Conservation (phyloP, 305 asterid species). For the Andrographis paniculata region DNA sequence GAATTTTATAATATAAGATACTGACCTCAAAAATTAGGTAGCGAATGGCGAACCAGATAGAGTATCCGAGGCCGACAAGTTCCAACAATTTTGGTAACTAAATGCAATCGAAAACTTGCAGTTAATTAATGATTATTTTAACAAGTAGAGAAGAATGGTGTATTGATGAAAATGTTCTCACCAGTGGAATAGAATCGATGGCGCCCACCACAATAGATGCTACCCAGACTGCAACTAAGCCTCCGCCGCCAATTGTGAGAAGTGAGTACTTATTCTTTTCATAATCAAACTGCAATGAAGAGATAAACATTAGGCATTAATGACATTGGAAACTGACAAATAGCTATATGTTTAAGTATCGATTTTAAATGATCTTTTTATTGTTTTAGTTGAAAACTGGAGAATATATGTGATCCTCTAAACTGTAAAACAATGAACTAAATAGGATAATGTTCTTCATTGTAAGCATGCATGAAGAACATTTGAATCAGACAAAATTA, state of each 20-base stretch:
- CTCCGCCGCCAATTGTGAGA: neutral
- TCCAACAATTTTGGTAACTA: neutral
- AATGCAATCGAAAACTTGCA: neutral
- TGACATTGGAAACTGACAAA: too few species aligned
- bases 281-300: neutral
- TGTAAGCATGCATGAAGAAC: too few species aligned
- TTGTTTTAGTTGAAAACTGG: too few species aligned
- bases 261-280: neutral
- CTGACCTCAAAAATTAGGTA: neutral
- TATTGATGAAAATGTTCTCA: neutral
- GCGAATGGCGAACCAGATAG: neutral
- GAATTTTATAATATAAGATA: too few species aligned
- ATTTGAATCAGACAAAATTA: too few species aligned
- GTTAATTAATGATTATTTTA: neutral
- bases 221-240: neutral
- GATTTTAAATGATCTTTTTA: too few species aligned
- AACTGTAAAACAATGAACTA: too few species aligned
- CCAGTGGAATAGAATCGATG: slow-evolving; percentile 1
- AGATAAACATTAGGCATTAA: neutral
- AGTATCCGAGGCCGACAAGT: neutral
- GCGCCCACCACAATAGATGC: neutral
- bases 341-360: too few species aligned
- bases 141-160: neutral
- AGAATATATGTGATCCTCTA: too few species aligned
- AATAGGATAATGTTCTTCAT: too few species aligned